Base-by-base conservation (phyloP, 2,329 filamentous ascomycete genomes). In the Fusarium liriodendri region DNA sequence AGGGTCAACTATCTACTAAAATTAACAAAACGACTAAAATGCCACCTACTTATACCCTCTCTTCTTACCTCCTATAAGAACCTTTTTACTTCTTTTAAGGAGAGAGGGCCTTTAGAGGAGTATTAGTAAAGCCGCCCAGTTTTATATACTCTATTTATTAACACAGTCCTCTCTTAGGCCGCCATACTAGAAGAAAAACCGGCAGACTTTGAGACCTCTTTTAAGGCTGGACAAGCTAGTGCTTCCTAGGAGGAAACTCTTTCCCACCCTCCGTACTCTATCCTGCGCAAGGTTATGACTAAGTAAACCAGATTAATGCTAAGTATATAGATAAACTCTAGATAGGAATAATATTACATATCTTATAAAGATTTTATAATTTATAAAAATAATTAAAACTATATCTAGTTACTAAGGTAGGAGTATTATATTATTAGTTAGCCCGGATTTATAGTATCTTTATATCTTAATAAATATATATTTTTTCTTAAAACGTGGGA, bases 1-100 rank as follows among this genome's bases (percentile, higher is more conserved):
- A n/a, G 1, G 20, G 25, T 33, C 18, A 38, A 33, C 32, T 3
- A 3, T 62, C 9, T 10, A n/a, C 33, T 33, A 5, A 47, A n/a
- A 13, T n/a, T 6, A n/a, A n/a, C 6, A 5, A 7, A n/a, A 25
- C 20, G 2, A 6, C 8, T 22, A 55, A 45, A 11, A 68, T 68
- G 62, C 55, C 66, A 16, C 66, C 66, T 5, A 68, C 62, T 2
- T 68, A 65, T n/a, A 68, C 66, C 4, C 32, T 65, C n/a, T 69
- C 62, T 14, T 58, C 62, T 9, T 38, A 62, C 29, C 62, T 66
- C 29, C 29, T 66, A 52, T 55, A 65, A 65, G 29, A 52, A 29
- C 32, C 45, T 69, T 18, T 47, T 54, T 38, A 57, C 66, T 14
- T 60, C 66, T 20, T 20, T 69, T 3, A 65, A 52, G n/a, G 45